phyloP scores from a whole-genome alignment of 2,329 filamentous ascomycete species.

The Drechmeria coniospora region DNA sequence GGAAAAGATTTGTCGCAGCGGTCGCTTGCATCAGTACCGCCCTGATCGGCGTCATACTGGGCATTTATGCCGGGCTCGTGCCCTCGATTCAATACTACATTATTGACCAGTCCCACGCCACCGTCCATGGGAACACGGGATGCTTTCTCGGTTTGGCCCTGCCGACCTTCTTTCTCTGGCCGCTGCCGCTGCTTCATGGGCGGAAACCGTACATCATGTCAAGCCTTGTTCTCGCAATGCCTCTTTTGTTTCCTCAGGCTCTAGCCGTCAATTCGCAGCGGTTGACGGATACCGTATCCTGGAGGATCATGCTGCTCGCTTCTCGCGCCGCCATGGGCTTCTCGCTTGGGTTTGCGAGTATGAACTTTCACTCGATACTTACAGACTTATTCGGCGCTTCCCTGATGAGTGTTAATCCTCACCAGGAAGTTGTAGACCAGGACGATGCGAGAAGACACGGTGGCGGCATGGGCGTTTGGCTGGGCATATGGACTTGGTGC shows the following conservation, averaged over 20 bases:
- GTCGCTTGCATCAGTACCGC: constrained; percentile 61
- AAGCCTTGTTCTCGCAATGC: constrained; percentile 52
- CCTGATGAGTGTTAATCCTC: constrained; percentile 54
- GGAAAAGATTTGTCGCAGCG: constrained; percentile 53
- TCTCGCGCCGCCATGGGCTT: constrained; percentile 52
- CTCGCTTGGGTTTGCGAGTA: constrained; percentile 57
- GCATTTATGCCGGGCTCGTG: constrained; percentile 64
- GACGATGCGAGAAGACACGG: constrained; percentile 60
- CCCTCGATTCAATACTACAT: constrained; percentile 69
- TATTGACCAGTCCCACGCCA: constrained; percentile 49
- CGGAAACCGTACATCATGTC: constrained; percentile 63
- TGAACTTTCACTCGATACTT: constrained; percentile 59
- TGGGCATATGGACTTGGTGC: constrained; percentile 65
- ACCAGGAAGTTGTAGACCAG: constrained; percentile 53
- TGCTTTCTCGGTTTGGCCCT: constrained; percentile 58
- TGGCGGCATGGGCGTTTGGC: constrained; percentile 66
- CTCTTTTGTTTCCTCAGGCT: constrained; percentile 62
- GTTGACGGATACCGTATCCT: constrained; percentile 38
- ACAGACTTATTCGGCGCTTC: constrained; percentile 66
- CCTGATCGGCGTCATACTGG: constrained; percentile 53
- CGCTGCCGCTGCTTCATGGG: constrained; percentile 58
- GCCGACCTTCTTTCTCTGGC: constrained; percentile 57
- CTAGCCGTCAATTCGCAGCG: constrained; percentile 43
- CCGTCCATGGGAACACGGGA: constrained; percentile 58
- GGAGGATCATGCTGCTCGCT: constrained; percentile 44